phyloP scores from a whole-genome alignment of 2,329 filamentous ascomycete genomes.

The Penicillium janthinellum region DNA sequence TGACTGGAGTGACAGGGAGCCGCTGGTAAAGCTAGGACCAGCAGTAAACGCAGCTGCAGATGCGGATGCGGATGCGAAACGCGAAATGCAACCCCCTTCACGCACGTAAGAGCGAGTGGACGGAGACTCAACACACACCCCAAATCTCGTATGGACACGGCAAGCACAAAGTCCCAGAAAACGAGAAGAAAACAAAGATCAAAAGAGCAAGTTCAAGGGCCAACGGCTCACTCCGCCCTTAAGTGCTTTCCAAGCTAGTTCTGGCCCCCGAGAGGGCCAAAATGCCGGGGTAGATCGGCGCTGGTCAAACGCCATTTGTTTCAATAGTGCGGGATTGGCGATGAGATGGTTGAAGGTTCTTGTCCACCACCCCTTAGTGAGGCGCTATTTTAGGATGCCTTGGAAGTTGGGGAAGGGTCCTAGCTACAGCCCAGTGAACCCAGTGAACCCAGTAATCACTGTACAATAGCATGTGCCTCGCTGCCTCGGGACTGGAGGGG shows the following conservation, averaged over 20 bases:
- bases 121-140: neutral
- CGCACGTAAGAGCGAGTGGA: neutral
- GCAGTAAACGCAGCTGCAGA: too few relatives aligned
- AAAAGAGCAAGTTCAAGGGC: neutral
- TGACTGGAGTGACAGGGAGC: too few relatives aligned
- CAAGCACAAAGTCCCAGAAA: too few relatives aligned
- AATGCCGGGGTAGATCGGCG: conserved; percentile 13
- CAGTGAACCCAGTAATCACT: too few relatives aligned
- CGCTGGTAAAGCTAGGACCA: too few relatives aligned
- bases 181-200: too few relatives aligned
- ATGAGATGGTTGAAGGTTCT: neutral
- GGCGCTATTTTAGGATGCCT: neutral
- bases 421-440: too few relatives aligned
- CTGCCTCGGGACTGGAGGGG: neutral
- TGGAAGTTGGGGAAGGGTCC: neutral
- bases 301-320: conserved; percentile 1
- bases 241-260: neutral
- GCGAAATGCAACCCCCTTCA: neutral
- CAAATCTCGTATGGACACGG: neutral
- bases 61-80: too few relatives aligned
- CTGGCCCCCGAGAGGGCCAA: neutral
- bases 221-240: neutral
- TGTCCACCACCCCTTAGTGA: neutral
- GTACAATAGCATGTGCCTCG: neutral
- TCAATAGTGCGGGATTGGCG: conserved; percentile 4